Evolutionary conservation across 352 stramenopile genomes (phyloP), one percentile per base, ranked within the genome.

Genomic region (Blastocystis sp.): DNA sequence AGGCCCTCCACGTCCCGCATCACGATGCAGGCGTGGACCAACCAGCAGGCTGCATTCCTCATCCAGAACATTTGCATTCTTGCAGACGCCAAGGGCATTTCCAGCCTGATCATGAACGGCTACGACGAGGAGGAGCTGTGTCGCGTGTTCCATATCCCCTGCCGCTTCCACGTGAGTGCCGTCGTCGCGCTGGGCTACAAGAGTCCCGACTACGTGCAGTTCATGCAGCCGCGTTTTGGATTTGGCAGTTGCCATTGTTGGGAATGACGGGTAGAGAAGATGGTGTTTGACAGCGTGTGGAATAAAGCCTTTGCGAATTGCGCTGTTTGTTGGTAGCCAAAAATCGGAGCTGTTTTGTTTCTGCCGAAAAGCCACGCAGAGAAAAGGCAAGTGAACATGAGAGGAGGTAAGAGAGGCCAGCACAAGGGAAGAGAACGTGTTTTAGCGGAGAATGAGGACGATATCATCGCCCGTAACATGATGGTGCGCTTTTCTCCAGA

Each of bases 381-480:
- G 48, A 57, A 57, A 17, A 84, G 42, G 24, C 69, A 45, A 42
- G 7, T 62, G 17, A 81, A 48, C 9, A 84, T 84, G 74, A 48
- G 74, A 57, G 74, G 54, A 70, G 74, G 74, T 7, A 84, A 84
- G 57, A 66, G 57, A 38, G 74, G 74, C 28, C 48, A 52, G 6
- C 74, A 84, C 38, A 84, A 84, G 42, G 74, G 74, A 54, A 66
- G 74, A 70, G 74, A 84, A 34, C 34, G 74, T 59, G 42, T 84
- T 4, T 42, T 84, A 10, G 74, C 57, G 42, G 74, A 84, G 54
- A 84, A 84, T 68, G 74, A 84, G 74, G 74, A 84, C 45, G 74
- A 84, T 69, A 84, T 84, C 40, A 84, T 84, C 48, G 74, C 74
- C 24, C 54, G 74, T 21, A 84, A 84, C 61, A 84, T 84, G 74